Evolutionary conservation across 2,329 filamentous ascomycete genomes (phyloP).

Genomic region (Penicillium psychrosexuale): DNA sequence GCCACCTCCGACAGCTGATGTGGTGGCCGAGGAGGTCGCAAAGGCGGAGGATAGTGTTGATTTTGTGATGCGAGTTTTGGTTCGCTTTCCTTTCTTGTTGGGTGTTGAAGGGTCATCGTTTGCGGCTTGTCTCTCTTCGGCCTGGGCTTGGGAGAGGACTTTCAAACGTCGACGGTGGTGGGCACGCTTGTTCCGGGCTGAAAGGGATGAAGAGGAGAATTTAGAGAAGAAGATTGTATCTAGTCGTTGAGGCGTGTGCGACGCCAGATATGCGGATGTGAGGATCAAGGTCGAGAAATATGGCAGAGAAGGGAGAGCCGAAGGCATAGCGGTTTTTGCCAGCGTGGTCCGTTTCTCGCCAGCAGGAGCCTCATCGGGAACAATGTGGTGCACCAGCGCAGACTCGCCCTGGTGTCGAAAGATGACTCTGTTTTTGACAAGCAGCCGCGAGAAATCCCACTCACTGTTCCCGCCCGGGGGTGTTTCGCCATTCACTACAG

Average conservation of each 20-base stretch:
- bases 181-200: conserved; percentile 44
- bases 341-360: conserved; percentile 19
- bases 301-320: conserved; percentile 39
- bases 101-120: conserved; percentile 30
- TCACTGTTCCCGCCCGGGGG: conserved; percentile 49
- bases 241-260: conserved; percentile 46
- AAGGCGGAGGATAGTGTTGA: conserved; percentile 41
- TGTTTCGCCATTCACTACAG: conserved; percentile 66
- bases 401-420: conserved; percentile 48
- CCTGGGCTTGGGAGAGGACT: conserved; percentile 39
- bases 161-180: conserved; percentile 44
- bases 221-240: conserved; percentile 52
- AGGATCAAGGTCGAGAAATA: conserved; percentile 49
- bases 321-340: conserved; percentile 26
- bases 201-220: conserved; percentile 44
- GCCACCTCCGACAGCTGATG: conserved; percentile 30
- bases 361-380: conserved; percentile 29
- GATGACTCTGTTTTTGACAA: conserved; percentile 54
- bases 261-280: conserved; percentile 48
- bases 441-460: conserved; percentile 78
- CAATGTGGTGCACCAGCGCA: conserved; percentile 42
- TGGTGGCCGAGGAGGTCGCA: conserved; percentile 38
- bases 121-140: conserved; percentile 33
- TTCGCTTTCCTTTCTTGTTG: conserved; percentile 35
- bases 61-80: conserved; percentile 42